Conservation (phyloP, 495 filamentous ascomycete species). For the Neurospora discreta region DNA sequence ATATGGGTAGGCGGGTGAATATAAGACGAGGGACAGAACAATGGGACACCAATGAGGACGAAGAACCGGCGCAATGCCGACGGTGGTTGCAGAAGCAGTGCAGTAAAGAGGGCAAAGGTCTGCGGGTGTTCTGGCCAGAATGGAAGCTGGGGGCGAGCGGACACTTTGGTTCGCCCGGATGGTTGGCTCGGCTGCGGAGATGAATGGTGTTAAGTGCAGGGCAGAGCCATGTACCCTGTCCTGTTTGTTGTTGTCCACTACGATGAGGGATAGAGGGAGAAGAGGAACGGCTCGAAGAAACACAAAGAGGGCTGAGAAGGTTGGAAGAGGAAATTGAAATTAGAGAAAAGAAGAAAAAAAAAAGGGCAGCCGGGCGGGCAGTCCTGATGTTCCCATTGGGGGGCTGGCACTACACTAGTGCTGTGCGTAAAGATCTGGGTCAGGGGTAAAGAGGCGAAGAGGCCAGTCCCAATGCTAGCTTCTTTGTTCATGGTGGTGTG, state of each 20-base stretch:
- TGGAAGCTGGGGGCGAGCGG: not conserved
- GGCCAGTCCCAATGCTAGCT: not conserved
- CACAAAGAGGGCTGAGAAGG: not conserved
- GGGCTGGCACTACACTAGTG: not conserved
- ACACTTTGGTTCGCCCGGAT: not conserved
- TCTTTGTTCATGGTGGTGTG: not conserved
- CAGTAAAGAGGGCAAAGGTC: not conserved
- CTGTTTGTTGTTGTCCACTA: not conserved
- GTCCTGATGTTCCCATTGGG: not conserved
- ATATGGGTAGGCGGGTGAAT: conserved; percentile 29
- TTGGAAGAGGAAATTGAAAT: not conserved
- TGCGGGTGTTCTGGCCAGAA: not conserved
- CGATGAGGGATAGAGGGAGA: not conserved
- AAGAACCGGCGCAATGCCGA: conserved; percentile 20
- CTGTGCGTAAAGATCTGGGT: not conserved
- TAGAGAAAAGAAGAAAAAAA: too few species aligned
- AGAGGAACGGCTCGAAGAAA: not conserved
- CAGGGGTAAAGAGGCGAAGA: not conserved
- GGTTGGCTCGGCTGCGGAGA: not conserved
- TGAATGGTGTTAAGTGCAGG: not conserved
- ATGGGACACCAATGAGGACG: conserved; percentile 21
- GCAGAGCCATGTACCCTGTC: not conserved
- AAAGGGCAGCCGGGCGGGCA: not conserved
- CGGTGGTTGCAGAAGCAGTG: conserved; percentile 5
- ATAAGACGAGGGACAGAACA: conserved; percentile 12